Conservation (phyloP, 192 early-diverging fungal species). For the Blastocladiella britannica region DNA sequence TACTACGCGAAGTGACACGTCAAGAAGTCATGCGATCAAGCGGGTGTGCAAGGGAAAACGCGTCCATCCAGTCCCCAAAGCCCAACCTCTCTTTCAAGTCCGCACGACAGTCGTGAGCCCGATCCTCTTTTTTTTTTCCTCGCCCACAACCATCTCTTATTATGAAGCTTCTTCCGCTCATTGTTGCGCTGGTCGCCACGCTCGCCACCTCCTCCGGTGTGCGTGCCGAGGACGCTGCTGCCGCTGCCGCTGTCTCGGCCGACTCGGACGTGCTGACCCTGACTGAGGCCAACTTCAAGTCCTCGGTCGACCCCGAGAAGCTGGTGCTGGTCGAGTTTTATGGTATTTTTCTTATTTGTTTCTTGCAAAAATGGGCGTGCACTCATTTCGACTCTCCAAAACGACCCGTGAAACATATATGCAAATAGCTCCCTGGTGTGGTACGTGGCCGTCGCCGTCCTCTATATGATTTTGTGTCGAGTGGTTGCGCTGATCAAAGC, state of each 20-base stretch:
- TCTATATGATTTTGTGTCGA: background rate
- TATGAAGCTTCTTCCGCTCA: constrained; percentile 7
- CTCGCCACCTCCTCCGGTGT: constrained; percentile 9
- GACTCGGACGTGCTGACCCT: constrained; percentile 33
- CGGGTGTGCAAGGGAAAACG: too few relatives aligned
- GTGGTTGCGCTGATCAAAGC: background rate
- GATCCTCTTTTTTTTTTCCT: too few relatives aligned
- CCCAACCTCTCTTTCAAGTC: too few relatives aligned
- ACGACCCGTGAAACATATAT: constrained; percentile 3
- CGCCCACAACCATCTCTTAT: too few relatives aligned
- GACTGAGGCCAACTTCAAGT: constrained; percentile 35
- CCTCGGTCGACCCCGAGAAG: constrained; percentile 33
- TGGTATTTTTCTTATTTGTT: constrained; percentile 11
- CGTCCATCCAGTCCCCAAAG: too few relatives aligned
- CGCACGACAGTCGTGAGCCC: too few relatives aligned
- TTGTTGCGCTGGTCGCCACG: constrained; percentile 8
- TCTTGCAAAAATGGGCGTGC: background rate
- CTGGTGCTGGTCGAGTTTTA: constrained; percentile 82
- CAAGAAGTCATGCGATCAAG: too few relatives aligned
- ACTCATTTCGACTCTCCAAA: background rate
- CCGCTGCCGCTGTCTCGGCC: constrained; percentile 1
- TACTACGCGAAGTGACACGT: too few relatives aligned
- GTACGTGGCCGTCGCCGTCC: background rate
- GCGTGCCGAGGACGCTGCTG: too few relatives aligned
- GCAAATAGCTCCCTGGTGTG: background rate